A percentile compares a stretch with the other conserved stretches of the same genome.
Conservation (phyloP, 1,284 basidiomycete genomes). For the Boletellus deceptivus region DNA sequence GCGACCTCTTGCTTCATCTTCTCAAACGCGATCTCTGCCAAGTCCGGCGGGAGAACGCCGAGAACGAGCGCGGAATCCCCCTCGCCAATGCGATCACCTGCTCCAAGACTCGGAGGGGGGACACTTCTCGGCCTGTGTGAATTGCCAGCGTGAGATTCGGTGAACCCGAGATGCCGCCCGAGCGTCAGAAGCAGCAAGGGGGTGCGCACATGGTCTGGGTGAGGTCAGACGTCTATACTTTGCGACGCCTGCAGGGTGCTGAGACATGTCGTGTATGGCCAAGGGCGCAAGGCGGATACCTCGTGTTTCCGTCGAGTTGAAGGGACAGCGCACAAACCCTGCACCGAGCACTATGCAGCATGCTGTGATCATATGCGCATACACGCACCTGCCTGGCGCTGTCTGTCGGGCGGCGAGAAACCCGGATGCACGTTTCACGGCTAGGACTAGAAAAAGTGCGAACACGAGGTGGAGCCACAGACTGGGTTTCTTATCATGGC, state of each 20-base stretch:
- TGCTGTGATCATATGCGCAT: background rate
- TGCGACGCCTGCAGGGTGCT: conserved; percentile 3
- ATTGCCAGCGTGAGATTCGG: background rate
- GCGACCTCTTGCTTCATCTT: conserved; percentile 58
- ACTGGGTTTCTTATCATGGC: background rate
- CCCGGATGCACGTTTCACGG: conserved; percentile 1
- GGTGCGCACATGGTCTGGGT: conserved; percentile 18
- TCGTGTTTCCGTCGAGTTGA: conserved; percentile 18
- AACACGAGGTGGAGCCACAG: conserved; percentile 7
- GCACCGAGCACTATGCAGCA: background rate
- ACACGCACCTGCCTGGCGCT: conserved; percentile 4
- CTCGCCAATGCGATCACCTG: conserved; percentile 50
- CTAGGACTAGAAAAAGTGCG: background rate
- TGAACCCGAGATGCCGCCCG: conserved; percentile 1
- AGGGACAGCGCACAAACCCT: background rate
- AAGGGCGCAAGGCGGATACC: conserved; percentile 10
- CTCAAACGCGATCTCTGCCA: conserved; percentile 56
- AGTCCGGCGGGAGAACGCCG: conserved; percentile 52
- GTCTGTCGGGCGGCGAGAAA: background rate
- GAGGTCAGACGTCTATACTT: conserved; percentile 2
- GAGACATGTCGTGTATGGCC: conserved; percentile 1
- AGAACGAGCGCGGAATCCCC: conserved; percentile 61
- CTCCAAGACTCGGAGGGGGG: conserved; percentile 31
- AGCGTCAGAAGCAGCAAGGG: background rate
- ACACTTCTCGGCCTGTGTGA: conserved; percentile 21